Percentiles rank a stretch among this genome's conserved stretches.
phyloP scores from a whole-genome alignment of 148 eudicot genomes.

The Mesembryanthemum crystallinum region DNA sequence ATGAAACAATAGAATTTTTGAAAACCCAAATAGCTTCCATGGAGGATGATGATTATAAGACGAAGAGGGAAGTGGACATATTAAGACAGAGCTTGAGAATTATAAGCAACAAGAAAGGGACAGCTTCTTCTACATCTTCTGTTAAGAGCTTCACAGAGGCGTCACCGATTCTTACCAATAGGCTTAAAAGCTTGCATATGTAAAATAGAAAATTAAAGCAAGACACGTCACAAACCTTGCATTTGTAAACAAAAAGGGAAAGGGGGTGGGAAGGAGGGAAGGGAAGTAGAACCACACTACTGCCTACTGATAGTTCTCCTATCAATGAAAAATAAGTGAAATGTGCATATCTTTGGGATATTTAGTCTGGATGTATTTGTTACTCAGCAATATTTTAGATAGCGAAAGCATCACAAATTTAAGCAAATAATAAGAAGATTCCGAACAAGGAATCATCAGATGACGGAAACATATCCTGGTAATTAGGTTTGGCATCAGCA shows the following conservation, averaged over 20 bases:
- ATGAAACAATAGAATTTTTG: slow-evolving; percentile 47
- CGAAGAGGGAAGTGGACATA: slow-evolving; percentile 61
- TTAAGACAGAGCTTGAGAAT: slow-evolving; percentile 60
- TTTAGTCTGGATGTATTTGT: neutral
- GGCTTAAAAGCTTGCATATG: slow-evolving; percentile 8
- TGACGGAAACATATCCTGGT: no score
- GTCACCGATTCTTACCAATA: neutral
- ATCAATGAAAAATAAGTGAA: neutral
- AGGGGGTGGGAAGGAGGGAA: neutral
- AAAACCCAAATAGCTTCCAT: slow-evolving; percentile 42
- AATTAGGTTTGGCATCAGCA: no score
- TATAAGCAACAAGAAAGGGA: slow-evolving; percentile 23
- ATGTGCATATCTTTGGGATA: neutral
- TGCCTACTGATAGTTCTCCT: neutral
- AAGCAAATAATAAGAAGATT: no score
- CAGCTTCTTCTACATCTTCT: neutral
- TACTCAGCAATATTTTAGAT: neutral
- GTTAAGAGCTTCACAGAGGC: neutral
- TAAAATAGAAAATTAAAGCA: slow-evolving; percentile 2
- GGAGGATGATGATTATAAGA: slow-evolving; percentile 47
- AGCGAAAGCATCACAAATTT: no score
- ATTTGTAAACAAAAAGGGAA: no score
- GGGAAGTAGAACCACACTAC: no score
- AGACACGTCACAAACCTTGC: neutral
- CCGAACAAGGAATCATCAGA: no score